Conservation (phyloP, 2,329 filamentous ascomycete species). For the Xylariaceae sp. region DNA sequence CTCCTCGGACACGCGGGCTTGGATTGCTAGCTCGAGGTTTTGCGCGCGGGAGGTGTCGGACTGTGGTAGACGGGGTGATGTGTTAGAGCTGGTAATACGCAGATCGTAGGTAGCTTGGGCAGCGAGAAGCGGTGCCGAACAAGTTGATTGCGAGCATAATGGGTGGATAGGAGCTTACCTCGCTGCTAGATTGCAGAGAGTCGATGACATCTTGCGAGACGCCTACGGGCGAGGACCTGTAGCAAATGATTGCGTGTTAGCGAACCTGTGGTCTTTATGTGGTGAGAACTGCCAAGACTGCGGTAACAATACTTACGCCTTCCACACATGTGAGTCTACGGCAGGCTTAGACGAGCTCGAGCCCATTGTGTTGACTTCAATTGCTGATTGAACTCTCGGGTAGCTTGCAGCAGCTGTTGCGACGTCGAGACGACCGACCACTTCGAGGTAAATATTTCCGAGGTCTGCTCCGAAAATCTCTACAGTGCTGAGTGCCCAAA, state of each 20-base stretch:
- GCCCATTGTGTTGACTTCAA: constrained; percentile 57
- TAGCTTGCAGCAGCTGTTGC: constrained; percentile 18
- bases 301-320: constrained; percentile 52
- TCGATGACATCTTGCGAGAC: constrained; percentile 84
- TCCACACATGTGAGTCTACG: constrained; percentile 57
- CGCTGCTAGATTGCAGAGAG: constrained; percentile 80
- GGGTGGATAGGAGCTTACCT: constrained; percentile 62
- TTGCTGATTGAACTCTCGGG: constrained; percentile 30
- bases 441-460: constrained; percentile 36
- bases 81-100: not conserved
- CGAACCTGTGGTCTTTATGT: not conserved
- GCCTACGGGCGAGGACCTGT: constrained; percentile 54
- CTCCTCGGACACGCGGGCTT: constrained; percentile 83
- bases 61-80: constrained; percentile 52
- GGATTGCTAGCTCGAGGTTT: constrained; percentile 84
- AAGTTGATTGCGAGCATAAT: too few relatives aligned
- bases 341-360: constrained; percentile 61
- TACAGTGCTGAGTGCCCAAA: constrained; percentile 24
- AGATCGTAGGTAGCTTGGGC: not conserved
- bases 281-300: not conserved
- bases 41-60: constrained; percentile 87
- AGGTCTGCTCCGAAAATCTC: constrained; percentile 25
- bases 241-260: constrained; percentile 12
- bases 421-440: constrained; percentile 19
- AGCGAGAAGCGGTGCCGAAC: not conserved